These are phyloP conservation scores for Melastoma malabathricum DNA, from an alignment of 345 rosid genomes.

Conservation along the genomic window DNA sequence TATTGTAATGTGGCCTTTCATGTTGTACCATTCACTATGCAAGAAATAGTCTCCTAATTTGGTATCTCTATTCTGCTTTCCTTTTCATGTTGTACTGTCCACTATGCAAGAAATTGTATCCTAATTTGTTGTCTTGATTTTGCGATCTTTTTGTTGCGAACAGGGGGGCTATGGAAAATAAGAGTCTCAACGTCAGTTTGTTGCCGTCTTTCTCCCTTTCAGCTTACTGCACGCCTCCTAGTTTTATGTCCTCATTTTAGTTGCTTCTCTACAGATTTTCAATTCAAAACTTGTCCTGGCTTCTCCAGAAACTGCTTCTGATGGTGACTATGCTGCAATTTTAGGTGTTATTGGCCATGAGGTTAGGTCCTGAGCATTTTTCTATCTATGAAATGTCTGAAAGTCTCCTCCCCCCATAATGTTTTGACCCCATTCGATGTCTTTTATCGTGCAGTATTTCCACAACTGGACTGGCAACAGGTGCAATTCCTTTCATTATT, in stretches of 20 bases:
- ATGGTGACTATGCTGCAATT: constrained; percentile 92
- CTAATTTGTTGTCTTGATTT: neutral
- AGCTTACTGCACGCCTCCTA: too few relatives aligned
- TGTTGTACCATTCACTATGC: neutral
- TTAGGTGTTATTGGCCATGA: constrained; percentile 96
- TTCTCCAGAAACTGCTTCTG: constrained; percentile 94
- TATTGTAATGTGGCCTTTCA: neutral
- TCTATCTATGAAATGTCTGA: neutral
- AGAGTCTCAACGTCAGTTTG: constrained; percentile 78
- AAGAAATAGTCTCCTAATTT: neutral
- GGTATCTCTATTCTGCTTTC: neutral
- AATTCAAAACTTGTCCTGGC: constrained; percentile 97
- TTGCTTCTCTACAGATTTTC: constrained; percentile 55
- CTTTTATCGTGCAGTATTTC: constrained; percentile 62
- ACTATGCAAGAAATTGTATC: neutral
- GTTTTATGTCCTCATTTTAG: constrained; percentile 1
- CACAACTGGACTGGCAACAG: constrained; percentile 99
- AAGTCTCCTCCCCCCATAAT: neutral
- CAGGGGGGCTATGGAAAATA: constrained; percentile 99
- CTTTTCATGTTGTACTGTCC: too few relatives aligned
- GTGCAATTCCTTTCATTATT: constrained; percentile 14
- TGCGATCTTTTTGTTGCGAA: constrained; percentile 7
- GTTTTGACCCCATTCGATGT: constrained; percentile 6
- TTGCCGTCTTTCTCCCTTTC: too few relatives aligned
- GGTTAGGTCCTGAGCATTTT: constrained; percentile 38